These are phyloP conservation scores for Diaporthe destruens DNA, from an alignment of 2,329 filamentous ascomycete species.

Conservation along the genomic window DNA sequence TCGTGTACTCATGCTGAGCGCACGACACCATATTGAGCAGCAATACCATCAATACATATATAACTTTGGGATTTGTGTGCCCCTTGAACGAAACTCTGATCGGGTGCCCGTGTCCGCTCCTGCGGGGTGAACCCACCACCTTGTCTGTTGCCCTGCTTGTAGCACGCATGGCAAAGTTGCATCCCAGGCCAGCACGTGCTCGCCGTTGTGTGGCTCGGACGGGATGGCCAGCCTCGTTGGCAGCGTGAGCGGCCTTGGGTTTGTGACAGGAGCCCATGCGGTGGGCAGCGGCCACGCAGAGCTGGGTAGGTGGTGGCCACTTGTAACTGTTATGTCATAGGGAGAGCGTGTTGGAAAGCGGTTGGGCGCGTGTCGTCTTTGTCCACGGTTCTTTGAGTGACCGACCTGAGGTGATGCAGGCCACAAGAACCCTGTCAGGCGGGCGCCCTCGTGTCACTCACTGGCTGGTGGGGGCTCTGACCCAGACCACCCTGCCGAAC, in stretches of 20 bases:
- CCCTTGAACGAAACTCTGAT: neutral
- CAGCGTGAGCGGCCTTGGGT: neutral
- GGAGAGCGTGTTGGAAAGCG: neutral
- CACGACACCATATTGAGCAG: neutral
- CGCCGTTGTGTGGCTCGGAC: neutral
- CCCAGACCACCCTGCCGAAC: neutral
- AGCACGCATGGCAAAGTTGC: neutral
- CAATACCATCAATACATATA: neutral
- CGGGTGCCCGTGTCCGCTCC: too few relatives aligned
- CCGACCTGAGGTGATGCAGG: neutral
- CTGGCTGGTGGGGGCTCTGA: conserved; percentile 10
- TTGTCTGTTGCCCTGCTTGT: neutral
- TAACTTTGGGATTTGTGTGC: neutral
- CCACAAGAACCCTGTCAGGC: neutral
- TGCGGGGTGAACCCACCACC: neutral
- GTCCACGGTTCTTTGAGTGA: neutral
- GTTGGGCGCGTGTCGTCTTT: conserved; percentile 21
- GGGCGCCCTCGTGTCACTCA: conserved; percentile 25
- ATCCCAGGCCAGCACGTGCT: neutral
- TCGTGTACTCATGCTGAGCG: neutral
- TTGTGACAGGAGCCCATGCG: neutral
- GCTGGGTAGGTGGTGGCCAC: neutral
- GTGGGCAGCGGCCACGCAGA: rapidly evolving
- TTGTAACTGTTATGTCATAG: neutral
- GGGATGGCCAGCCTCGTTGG: neutral